Base-by-base conservation (phyloP, 2,329 filamentous ascomycete species). In the Akanthomyces muscarius region DNA sequence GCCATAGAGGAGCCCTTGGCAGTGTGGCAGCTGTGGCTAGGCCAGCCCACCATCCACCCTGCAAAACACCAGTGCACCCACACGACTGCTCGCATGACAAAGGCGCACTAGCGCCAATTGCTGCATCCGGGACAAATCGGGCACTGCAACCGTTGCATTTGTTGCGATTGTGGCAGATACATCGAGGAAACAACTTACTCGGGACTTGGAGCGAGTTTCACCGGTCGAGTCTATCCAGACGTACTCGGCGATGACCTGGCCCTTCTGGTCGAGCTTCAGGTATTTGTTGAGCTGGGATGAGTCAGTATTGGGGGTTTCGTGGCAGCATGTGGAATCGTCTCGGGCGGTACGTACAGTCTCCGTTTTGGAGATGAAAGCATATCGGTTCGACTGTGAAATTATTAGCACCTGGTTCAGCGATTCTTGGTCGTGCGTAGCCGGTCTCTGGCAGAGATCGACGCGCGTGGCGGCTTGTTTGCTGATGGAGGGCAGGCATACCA, bases 181-280 rank as follows among this genome's bases (percentile, higher is more conserved):
- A 36, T 36, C 33, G 2, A 33, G n/a, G 30, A 38, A 38, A 28
- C 14, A 68, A 83, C 91, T 84, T 84, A 97, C 94, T 86, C 92
- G 96, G 75, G 90, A 94, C 84, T 98, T 99, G 76, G 92, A 97
- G 73, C 95, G 92, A 71, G 91, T 85, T 73, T 89, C 89, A 76
- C 93, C 92, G 68, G 81, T 79, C 68, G 90, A 83, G 75, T 97
- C 93, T 76, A 97, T 89, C 94, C 94, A 97, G 83, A 97, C 88
- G 81, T 97, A 97, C 82, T 97, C 94, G 74, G 92, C 94, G 79
- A 97, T 95, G 75, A 96, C 83, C 71, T 81, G 82, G 77, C 92
- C 93, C 78, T 89, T 91, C 83, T 98, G 94, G 77, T 92, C 89
- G 73, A 98, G 90, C 74, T 83, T 83, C 80, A 95, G 87, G 85